Percentiles rank a stretch among this genome's conserved stretches.
Evolutionary conservation across 352 stramenopile species (phyloP).

Genomic region (Globisporangium ultimum): DNA sequence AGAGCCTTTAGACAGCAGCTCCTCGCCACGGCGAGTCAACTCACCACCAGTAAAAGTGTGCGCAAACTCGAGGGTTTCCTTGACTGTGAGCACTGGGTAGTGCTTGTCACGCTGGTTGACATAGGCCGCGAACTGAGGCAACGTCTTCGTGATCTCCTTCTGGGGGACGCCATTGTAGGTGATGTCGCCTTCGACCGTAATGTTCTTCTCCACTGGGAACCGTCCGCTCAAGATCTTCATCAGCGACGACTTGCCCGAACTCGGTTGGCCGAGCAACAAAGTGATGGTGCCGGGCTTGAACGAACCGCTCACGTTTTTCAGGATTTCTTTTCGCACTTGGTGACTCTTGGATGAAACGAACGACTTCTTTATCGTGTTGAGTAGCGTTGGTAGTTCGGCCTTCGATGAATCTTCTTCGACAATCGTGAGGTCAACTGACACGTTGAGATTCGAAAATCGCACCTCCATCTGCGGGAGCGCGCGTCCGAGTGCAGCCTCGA

Average conservation of each 20-base stretch:
- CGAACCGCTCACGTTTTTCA: constrained; percentile 30
- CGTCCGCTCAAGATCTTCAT: constrained; percentile 28
- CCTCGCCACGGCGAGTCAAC: no score
- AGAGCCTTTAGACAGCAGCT: no score
- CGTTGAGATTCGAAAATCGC: constrained; percentile 17
- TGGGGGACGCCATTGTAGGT: constrained; percentile 32
- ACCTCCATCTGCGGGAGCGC: constrained; percentile 22
- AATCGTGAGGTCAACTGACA: constrained; percentile 10
- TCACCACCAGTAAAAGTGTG: no score
- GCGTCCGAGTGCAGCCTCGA: constrained; percentile 15
- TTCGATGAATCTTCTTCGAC: background rate
- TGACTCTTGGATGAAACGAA: constrained; percentile 32
- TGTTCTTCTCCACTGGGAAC: constrained; percentile 22
- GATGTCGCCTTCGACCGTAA: constrained; percentile 23
- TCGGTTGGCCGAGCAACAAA: constrained; percentile 32
- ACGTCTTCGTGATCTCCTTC: constrained; percentile 17
- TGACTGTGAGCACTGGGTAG: constrained; percentile 23
- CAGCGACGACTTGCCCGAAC: constrained; percentile 34
- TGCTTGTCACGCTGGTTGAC: constrained; percentile 30
- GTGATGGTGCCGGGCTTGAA: constrained; percentile 31
- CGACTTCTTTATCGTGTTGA: constrained; percentile 19
- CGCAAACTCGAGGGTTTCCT: constrained; percentile 30
- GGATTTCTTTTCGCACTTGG: constrained; percentile 23
- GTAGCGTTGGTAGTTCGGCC: constrained; percentile 12
- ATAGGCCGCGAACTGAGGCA: no score